These are phyloP conservation scores for Bigelowiella natans DNA, from an alignment of 78 protist genomes.

Conservation along the genomic window DNA sequence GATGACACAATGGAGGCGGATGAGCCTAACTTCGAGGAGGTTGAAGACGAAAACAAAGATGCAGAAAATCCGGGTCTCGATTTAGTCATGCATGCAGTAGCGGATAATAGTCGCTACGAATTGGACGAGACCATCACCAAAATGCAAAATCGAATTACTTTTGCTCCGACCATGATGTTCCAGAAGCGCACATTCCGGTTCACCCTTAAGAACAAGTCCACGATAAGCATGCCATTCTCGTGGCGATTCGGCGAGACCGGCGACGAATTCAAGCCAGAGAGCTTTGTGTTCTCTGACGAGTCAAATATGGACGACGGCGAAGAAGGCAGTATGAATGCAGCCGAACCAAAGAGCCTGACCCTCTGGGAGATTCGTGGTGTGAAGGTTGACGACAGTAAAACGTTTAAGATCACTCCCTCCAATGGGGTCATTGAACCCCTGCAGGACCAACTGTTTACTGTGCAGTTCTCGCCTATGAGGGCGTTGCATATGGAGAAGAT, in stretches of 20 bases:
- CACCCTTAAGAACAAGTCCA: slow-evolving; percentile 37
- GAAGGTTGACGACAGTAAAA: neutral
- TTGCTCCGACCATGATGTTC: slow-evolving; percentile 50
- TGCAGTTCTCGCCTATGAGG: slow-evolving; percentile 35
- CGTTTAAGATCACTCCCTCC: neutral
- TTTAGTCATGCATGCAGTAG: neutral
- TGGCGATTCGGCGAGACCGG: neutral
- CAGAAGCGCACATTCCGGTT: slow-evolving; percentile 29
- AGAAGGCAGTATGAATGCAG: too few species aligned
- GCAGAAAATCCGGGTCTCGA: neutral
- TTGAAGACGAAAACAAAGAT: neutral
- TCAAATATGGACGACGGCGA: neutral
- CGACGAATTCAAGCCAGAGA: neutral
- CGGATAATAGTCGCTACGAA: neutral
- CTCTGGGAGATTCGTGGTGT: neutral
- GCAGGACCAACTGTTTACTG: neutral
- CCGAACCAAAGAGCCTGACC: too few species aligned
- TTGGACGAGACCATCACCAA: neutral
- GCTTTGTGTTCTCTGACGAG: too few species aligned
- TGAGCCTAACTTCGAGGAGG: neutral
- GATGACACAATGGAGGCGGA: neutral
- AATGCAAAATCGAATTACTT: neutral
- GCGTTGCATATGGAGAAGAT: neutral
- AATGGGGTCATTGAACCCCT: neutral
- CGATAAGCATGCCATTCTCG: neutral